These are phyloP conservation scores for Plasmodium vinckei DNA, from an alignment of 169 alveolate species.

Conservation along the genomic window DNA sequence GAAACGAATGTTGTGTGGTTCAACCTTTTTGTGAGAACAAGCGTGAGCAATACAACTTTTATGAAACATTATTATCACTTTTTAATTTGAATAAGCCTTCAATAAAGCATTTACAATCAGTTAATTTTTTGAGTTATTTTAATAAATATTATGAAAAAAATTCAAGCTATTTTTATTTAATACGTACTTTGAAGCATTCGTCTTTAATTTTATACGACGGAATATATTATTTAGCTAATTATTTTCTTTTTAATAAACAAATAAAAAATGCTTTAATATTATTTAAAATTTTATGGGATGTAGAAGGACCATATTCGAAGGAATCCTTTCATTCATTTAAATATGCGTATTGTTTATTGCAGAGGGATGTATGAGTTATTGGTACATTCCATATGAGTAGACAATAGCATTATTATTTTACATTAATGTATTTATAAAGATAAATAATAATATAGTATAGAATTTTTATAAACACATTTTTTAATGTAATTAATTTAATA, in stretches of 20 bases:
- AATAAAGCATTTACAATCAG: no score
- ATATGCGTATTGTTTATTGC: background rate
- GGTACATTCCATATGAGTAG: no score
- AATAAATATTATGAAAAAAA: conserved; percentile 18
- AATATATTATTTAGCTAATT: conserved; percentile 42
- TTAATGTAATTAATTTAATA: no score
- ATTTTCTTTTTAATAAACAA: conserved; percentile 34
- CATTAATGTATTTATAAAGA: no score
- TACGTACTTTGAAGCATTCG: conserved; percentile 31
- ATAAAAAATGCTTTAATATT: conserved; percentile 18
- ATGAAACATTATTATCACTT: background rate
- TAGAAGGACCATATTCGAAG: conserved; percentile 31
- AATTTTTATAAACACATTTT: no score
- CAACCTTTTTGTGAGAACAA: background rate
- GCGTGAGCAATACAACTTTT: background rate
- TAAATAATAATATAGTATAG: no score
- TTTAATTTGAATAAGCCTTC: background rate
- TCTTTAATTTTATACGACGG: conserved; percentile 24
- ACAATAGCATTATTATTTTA: no score
- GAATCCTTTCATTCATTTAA: conserved; percentile 17
- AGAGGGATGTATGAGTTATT: no score
- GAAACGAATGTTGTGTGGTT: background rate
- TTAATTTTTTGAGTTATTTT: conserved; percentile 7
- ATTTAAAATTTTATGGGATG: conserved; percentile 55
- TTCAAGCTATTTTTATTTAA: conserved; percentile 46